phyloP scores from a whole-genome alignment of 352 stramenopile genomes.

The Globisporangium uncinulatum region DNA sequence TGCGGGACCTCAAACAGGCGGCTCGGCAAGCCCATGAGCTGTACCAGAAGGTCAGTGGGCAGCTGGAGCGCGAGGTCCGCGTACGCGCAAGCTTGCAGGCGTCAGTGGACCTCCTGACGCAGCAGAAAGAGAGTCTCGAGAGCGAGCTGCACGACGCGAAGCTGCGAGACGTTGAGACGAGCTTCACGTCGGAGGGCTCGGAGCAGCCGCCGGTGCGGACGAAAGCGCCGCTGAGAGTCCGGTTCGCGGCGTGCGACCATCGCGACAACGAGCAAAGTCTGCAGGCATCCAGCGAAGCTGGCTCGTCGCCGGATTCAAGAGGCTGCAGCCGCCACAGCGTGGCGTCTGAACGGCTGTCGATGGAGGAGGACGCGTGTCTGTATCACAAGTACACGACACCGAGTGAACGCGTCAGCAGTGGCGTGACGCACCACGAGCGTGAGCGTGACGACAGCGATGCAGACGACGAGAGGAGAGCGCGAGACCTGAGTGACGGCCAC shows the following conservation, averaged over 20 bases:
- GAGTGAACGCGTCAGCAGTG: not conserved
- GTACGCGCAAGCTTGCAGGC: slow-evolving; percentile 40
- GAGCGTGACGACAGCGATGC: not conserved
- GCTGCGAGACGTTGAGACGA: slow-evolving; percentile 34
- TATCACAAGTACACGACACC: slow-evolving; percentile 10
- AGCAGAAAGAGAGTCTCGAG: slow-evolving; percentile 35
- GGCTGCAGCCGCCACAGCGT: not conserved
- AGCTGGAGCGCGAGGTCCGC: slow-evolving; percentile 47
- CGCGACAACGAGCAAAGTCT: not conserved
- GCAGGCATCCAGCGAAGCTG: not conserved
- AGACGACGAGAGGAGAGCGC: not conserved
- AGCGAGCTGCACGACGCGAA: slow-evolving; percentile 34
- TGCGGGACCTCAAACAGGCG: slow-evolving; percentile 47
- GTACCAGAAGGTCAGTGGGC: slow-evolving; percentile 46
- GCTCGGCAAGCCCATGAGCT: slow-evolving; percentile 54
- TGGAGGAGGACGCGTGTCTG: slow-evolving; percentile 9
- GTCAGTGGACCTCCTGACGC: slow-evolving; percentile 29
- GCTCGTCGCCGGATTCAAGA: not conserved
- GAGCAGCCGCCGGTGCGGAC: not conserved
- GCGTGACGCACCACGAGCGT: not conserved
- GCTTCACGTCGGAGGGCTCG: slow-evolving; percentile 19
- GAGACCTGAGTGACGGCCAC: not conserved
- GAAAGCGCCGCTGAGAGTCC: slow-evolving; percentile 1
- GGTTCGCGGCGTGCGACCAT: slow-evolving; percentile 1
- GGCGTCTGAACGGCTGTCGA: not conserved